Evolutionary conservation across 768 basidiomycete genomes (phyloP).

Genomic region (Inosperma sp.): DNA sequence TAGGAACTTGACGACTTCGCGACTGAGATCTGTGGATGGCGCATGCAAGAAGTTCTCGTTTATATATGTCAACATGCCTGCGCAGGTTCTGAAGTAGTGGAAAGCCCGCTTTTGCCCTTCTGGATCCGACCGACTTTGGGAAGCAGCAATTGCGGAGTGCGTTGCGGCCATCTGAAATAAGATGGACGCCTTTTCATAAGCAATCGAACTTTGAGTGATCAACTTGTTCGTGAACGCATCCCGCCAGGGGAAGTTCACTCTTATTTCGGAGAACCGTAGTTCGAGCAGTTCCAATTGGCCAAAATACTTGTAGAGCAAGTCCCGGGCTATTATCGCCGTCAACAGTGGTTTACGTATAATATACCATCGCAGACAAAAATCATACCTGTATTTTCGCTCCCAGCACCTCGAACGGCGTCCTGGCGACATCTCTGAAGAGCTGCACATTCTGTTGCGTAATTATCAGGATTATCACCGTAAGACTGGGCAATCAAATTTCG

Average conservation of each 20-base stretch:
- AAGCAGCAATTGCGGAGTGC: constrained; percentile 84
- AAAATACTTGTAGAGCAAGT: constrained; percentile 98
- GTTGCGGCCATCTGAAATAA: constrained; percentile 95
- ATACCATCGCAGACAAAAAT: constrained; percentile 6
- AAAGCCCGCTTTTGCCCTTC: constrained; percentile 93
- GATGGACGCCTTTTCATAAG: constrained; percentile 96
- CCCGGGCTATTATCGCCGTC: constrained; percentile 52
- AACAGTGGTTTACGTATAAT: not conserved
- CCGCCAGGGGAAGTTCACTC: constrained; percentile 93
- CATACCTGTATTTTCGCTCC: constrained; percentile 90
- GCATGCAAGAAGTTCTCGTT: constrained; percentile 99
- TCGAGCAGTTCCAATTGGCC: constrained; percentile 97
- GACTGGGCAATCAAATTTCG: constrained; percentile 82
- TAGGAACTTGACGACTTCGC: constrained; percentile 92
- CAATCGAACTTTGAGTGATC: constrained; percentile 92
- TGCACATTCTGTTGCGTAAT: constrained; percentile 79
- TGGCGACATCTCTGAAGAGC: constrained; percentile 87
- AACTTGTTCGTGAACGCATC: constrained; percentile 95
- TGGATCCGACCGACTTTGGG: constrained; percentile 81
- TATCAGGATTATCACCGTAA: constrained; percentile 90
- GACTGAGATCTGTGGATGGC: constrained; percentile 88
- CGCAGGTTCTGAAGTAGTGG: constrained; percentile 82
- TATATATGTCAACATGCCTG: constrained; percentile 97
- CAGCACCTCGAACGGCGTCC: constrained; percentile 94
- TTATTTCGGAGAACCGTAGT: constrained; percentile 92